These are phyloP conservation scores for Hypoxylon fragiforme DNA, from an alignment of 495 filamentous ascomycete species.

Conservation along the genomic window DNA sequence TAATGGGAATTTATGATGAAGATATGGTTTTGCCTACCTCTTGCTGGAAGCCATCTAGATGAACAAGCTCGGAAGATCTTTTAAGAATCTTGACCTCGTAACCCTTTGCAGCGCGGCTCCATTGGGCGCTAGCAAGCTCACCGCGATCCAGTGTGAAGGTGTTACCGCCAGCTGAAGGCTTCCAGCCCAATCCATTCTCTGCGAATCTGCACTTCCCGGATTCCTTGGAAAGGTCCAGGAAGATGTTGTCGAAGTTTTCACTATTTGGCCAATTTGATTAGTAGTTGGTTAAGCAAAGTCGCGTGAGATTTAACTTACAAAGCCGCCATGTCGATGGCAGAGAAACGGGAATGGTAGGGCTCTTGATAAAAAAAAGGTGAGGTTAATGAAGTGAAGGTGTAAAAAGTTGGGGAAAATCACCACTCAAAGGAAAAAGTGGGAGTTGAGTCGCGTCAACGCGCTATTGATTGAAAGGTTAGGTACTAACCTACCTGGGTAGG, in stretches of 20 bases:
- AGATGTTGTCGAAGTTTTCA: constrained; percentile 95
- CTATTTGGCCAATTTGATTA: constrained; percentile 37
- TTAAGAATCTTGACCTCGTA: constrained; percentile 90
- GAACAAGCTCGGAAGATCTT: constrained; percentile 80
- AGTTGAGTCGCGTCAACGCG: constrained; percentile 26
- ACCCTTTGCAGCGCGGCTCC: constrained; percentile 91
- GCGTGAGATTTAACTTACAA: constrained; percentile 20
- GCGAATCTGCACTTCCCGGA: constrained; percentile 90
- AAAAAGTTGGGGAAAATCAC: neutral
- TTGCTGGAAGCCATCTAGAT: constrained; percentile 91
- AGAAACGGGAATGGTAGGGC: neutral
- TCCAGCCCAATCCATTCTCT: constrained; percentile 93
- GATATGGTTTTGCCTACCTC: constrained; percentile 60
- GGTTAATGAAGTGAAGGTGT: neutral
- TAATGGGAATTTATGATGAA: too few relatives aligned
- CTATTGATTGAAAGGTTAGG: too few relatives aligned
- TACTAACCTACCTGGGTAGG: too few relatives aligned
- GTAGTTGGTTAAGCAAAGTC: neutral
- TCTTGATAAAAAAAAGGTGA: constrained; percentile 2
- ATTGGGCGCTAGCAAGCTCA: constrained; percentile 84
- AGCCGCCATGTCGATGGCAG: constrained; percentile 24
- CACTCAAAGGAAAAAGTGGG: constrained; percentile 1
- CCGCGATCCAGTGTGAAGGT: constrained; percentile 86
- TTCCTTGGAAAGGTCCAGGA: constrained; percentile 89
- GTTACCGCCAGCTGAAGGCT: constrained; percentile 81